These are phyloP conservation scores for Gaultheria prostrata DNA, from an alignment of 148 eudicot genomes.

Conservation along the genomic window DNA sequence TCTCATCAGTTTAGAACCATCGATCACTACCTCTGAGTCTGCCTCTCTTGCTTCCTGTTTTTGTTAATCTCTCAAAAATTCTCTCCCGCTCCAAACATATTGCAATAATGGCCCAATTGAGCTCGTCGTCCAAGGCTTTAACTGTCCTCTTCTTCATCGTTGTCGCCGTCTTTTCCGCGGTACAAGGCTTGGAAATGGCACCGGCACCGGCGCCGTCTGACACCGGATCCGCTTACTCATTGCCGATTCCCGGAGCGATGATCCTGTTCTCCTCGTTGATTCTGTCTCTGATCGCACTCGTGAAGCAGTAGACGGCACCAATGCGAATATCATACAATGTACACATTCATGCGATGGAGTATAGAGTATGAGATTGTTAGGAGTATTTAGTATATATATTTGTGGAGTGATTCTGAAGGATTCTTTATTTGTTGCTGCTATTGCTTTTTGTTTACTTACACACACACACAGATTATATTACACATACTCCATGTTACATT, in stretches of 20 bases:
- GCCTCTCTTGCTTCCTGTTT: neutral
- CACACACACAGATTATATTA: neutral
- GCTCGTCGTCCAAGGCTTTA: constrained; percentile 16
- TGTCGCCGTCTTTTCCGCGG: constrained; percentile 9
- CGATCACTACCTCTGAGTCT: neutral
- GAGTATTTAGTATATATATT: too few species aligned
- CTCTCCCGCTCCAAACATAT: neutral
- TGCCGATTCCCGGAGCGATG: constrained; percentile 19
- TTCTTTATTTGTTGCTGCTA: neutral
- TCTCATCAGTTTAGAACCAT: neutral
- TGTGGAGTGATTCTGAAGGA: too few species aligned
- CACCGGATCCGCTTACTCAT: constrained; percentile 18
- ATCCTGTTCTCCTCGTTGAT: constrained; percentile 23
- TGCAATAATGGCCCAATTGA: constrained; percentile 3
- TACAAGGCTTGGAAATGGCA: constrained; percentile 14
- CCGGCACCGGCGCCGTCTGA: constrained; percentile 15
- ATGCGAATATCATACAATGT: too few species aligned
- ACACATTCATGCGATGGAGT: too few species aligned
- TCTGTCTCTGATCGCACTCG: constrained; percentile 14
- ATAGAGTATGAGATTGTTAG: too few species aligned
- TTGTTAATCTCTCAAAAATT: neutral
- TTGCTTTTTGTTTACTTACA: neutral
- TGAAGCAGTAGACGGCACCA: neutral
- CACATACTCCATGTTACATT: neutral
- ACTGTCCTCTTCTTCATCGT: neutral